Percentiles rank a stretch among this genome's conserved stretches.
These are phyloP conservation scores for Xylona heveae DNA, from an alignment of 495 filamentous ascomycete genomes.

Conservation along the genomic window DNA sequence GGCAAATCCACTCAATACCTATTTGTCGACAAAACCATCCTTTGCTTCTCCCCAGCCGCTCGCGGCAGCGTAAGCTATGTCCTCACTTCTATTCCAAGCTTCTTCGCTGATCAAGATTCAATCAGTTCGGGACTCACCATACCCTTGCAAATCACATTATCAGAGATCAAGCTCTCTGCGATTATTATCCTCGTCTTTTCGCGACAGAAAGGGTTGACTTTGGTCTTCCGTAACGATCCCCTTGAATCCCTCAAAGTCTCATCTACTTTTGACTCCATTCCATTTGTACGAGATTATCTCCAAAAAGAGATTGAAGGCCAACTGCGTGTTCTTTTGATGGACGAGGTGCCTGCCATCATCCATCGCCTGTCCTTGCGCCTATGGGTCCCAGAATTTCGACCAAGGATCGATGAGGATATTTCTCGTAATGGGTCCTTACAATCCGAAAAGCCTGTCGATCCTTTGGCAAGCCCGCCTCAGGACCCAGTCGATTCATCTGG, in stretches of 20 bases:
- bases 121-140: constrained; percentile 65
- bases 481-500: constrained; percentile 58
- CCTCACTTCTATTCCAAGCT: background rate
- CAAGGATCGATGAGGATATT: constrained; percentile 32
- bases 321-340: constrained; percentile 82
- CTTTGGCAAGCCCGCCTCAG: constrained; percentile 55
- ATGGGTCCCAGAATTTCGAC: constrained; percentile 73
- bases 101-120: constrained; percentile 1
- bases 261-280: constrained; percentile 95
- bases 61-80: constrained; percentile 50
- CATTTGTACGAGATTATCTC: constrained; percentile 90
- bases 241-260: constrained; percentile 96
- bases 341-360: constrained; percentile 89
- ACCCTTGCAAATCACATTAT: constrained; percentile 85
- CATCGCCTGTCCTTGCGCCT: constrained; percentile 76
- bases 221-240: constrained; percentile 95
- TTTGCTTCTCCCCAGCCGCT: constrained; percentile 85
- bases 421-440: too few relatives aligned
- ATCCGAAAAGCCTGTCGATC: constrained; percentile 38
- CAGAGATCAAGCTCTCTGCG: constrained; percentile 88
- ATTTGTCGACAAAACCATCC: constrained; percentile 68
- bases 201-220: constrained; percentile 82
- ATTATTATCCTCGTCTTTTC: constrained; percentile 97
- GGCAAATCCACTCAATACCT: constrained; percentile 94
- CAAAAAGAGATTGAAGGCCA: constrained; percentile 95